These are phyloP conservation scores for Coemansia furcata DNA, from an alignment of 192 early-diverging fungal genomes.

Conservation along the genomic window DNA sequence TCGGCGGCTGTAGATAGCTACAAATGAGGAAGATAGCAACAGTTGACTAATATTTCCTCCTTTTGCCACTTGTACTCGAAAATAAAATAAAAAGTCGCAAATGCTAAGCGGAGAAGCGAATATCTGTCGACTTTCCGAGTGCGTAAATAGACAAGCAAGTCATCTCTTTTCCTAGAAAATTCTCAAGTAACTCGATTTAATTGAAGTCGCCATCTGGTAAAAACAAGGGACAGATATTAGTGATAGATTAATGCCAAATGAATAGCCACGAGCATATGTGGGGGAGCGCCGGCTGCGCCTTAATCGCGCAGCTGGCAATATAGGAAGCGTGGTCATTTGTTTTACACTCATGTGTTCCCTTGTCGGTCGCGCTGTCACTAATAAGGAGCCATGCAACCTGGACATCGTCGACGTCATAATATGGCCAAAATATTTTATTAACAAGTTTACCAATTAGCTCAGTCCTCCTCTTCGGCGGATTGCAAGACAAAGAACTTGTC, in stretches of 20 bases:
- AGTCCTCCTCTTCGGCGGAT: conserved; percentile 18
- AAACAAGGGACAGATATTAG: background rate
- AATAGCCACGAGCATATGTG: background rate
- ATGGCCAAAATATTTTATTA: background rate
- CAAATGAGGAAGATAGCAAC: background rate
- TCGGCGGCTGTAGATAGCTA: background rate
- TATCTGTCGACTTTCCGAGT: background rate
- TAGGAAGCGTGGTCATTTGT: background rate
- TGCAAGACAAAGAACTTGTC: conserved; percentile 57
- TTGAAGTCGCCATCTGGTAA: background rate
- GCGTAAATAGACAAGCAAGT: background rate
- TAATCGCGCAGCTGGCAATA: background rate
- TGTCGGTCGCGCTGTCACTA: background rate
- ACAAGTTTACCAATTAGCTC: background rate
- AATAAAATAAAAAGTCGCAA: background rate
- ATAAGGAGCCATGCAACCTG: background rate
- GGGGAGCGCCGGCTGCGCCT: background rate
- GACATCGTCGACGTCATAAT: background rate
- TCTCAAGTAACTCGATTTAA: background rate
- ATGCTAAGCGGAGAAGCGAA: background rate
- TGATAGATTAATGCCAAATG: background rate
- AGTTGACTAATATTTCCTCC: background rate
- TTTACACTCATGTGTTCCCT: background rate
- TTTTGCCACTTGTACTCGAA: background rate
- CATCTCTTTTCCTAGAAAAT: background rate